phyloP scores from a whole-genome alignment of 2,329 filamentous ascomycete species.

The Venturia asperata region DNA sequence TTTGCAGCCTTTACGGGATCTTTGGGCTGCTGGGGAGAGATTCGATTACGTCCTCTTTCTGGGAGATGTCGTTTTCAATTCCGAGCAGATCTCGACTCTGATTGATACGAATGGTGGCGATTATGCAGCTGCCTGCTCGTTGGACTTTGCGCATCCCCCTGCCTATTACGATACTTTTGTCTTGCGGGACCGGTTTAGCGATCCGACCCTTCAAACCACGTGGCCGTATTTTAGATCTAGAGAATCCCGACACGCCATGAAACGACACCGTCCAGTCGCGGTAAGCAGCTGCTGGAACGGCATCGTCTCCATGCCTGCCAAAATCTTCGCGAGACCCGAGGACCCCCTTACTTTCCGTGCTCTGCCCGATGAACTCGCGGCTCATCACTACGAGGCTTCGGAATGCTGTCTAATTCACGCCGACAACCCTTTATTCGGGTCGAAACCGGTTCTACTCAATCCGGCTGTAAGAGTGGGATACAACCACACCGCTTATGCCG shows the following conservation, averaged over 20 bases:
- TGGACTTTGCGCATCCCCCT: conserved; percentile 52
- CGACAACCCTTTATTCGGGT: conserved; percentile 54
- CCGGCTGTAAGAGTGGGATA: conserved; percentile 64
- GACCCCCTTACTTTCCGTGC: conserved; percentile 54
- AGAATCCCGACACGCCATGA: conserved; percentile 48
- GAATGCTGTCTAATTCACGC: conserved; percentile 74
- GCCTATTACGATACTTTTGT: conserved; percentile 58
- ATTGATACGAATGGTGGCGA: conserved; percentile 51
- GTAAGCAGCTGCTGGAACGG: conserved; percentile 66
- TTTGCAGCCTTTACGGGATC: conserved; percentile 51
- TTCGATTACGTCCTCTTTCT: conserved; percentile 57
- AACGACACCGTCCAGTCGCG: conserved; percentile 46
- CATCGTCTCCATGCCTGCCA: conserved; percentile 36
- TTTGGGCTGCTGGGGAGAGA: conserved; percentile 43
- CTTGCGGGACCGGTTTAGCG: conserved; percentile 45
- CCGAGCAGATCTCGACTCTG: conserved; percentile 49
- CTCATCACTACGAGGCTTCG: conserved; percentile 61
- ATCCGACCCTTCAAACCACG: conserved; percentile 45
- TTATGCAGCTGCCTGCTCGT: conserved; percentile 56
- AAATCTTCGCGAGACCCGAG: conserved; percentile 23
- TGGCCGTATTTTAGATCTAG: conserved; percentile 54
- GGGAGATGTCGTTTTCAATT: conserved; percentile 58
- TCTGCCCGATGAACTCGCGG: conserved; percentile 53
- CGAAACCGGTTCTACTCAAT: conserved; percentile 58
- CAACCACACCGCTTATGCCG: conserved; percentile 33